Evolutionary conservation across 2,329 filamentous ascomycete species (phyloP).

Genomic region (Bipolaris bicolor): DNA sequence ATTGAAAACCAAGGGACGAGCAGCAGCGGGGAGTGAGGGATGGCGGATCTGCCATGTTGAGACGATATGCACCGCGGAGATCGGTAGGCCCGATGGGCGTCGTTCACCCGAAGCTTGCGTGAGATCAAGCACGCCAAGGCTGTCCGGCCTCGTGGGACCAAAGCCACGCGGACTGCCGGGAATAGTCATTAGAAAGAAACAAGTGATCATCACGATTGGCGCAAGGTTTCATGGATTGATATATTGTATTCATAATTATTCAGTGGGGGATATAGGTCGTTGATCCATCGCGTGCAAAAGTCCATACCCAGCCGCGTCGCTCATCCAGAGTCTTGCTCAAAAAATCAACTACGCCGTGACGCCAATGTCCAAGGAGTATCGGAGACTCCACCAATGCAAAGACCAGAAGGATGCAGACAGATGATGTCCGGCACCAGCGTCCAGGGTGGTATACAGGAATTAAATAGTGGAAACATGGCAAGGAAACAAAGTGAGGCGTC

Average conservation of each 20-base stretch:
- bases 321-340: slow-evolving; percentile 16
- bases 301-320: slow-evolving; percentile 19
- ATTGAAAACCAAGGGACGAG: background rate
- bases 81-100: background rate
- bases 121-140: background rate
- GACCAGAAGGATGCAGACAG: slow-evolving; percentile 33
- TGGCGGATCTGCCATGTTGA: background rate
- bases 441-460: slow-evolving; percentile 33
- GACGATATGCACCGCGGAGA: background rate
- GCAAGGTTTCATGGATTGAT: background rate
- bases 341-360: slow-evolving; percentile 15
- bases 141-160: background rate
- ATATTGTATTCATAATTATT: slow-evolving; percentile 27
- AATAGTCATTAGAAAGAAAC: background rate
- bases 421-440: slow-evolving; percentile 30
- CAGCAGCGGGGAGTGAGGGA: background rate
- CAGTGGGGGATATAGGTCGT: slow-evolving; percentile 18
- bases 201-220: background rate
- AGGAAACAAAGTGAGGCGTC: slow-evolving; percentile 44
- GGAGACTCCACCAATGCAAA: slow-evolving; percentile 44
- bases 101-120: slow-evolving; percentile 4
- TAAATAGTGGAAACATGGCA: slow-evolving; percentile 28
- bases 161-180: background rate
- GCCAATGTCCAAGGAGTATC: slow-evolving; percentile 33
- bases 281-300: slow-evolving; percentile 16